Conservation (phyloP, 2,329 filamentous ascomycete genomes). For the Xylariaceae sp. region DNA sequence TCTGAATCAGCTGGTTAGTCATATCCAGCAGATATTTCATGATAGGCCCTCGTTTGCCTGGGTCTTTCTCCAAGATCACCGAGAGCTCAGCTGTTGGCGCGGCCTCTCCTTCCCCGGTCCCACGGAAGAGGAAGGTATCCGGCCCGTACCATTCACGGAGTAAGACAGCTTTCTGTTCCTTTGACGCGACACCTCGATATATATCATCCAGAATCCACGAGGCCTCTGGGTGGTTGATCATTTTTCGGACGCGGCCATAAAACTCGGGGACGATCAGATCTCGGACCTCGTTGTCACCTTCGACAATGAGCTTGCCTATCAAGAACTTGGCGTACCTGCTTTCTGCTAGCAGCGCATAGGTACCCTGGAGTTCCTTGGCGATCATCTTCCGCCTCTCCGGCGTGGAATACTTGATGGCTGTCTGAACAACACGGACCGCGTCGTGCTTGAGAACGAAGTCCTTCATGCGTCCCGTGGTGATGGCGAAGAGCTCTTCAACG, state of each 20-base stretch:
- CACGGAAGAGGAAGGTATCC: slow-evolving; percentile 79
- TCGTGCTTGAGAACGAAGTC: slow-evolving; percentile 99
- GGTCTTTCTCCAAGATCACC: slow-evolving; percentile 68
- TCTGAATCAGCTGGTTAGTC: slow-evolving; percentile 90
- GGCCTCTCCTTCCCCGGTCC: slow-evolving; percentile 45
- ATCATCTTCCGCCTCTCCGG: slow-evolving; percentile 81
- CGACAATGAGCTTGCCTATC: slow-evolving; percentile 91
- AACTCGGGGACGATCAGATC: slow-evolving; percentile 91
- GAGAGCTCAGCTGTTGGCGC: slow-evolving; percentile 63
- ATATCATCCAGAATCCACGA: slow-evolving; percentile 98
- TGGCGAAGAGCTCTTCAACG: slow-evolving; percentile 82
- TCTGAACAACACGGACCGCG: slow-evolving; percentile 92
- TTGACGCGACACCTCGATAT: slow-evolving; percentile 82
- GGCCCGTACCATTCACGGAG: slow-evolving; percentile 95
- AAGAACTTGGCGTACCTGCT: slow-evolving; percentile 97
- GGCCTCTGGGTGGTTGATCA: slow-evolving; percentile 94
- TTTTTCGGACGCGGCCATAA: slow-evolving; percentile 83
- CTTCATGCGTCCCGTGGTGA: slow-evolving; percentile 85
- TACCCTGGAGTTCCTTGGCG: slow-evolving; percentile 77
- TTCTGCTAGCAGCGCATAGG: slow-evolving; percentile 80
- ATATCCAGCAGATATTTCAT: slow-evolving; percentile 81
- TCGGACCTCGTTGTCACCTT: slow-evolving; percentile 80
- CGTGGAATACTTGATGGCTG: slow-evolving; percentile 91
- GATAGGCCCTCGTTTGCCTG: slow-evolving; percentile 82
- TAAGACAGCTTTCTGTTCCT: slow-evolving; percentile 77